Conservation (phyloP, 768 basidiomycete species). For the Boletus reticuloceps region DNA sequence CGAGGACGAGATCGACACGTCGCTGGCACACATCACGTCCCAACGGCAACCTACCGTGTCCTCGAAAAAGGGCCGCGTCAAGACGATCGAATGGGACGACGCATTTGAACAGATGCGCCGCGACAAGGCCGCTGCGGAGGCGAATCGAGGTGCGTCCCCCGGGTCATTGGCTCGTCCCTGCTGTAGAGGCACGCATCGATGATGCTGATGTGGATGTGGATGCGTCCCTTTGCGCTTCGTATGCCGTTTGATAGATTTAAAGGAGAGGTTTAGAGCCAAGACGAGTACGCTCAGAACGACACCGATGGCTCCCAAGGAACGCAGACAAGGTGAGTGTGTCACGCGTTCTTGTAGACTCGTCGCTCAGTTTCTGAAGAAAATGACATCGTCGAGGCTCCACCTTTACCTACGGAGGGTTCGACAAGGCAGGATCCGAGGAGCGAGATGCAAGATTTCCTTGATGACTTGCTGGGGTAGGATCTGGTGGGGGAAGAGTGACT, state of each 20-base stretch:
- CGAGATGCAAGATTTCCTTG: constrained; percentile 71
- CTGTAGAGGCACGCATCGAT: background rate
- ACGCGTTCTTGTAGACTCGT: background rate
- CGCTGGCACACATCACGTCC: constrained; percentile 51
- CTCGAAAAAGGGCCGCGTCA: constrained; percentile 60
- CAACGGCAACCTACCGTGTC: constrained; percentile 13
- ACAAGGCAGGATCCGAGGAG: constrained; percentile 43
- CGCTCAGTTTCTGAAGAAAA: constrained; percentile 26
- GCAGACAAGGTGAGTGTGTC: constrained; percentile 36
- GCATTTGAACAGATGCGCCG: constrained; percentile 61
- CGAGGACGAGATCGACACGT: constrained; percentile 56
- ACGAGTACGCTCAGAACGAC: constrained; percentile 44
- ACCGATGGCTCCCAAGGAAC: constrained; percentile 33
- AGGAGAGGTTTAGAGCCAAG: constrained; percentile 56
- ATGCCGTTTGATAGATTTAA: constrained; percentile 44
- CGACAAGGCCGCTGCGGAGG: constrained; percentile 74
- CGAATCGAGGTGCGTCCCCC: constrained; percentile 59
- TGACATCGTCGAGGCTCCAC: constrained; percentile 47
- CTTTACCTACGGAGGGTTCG: constrained; percentile 41
- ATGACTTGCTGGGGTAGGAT: constrained; percentile 53
- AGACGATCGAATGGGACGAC: constrained; percentile 66
- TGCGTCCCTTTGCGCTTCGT: background rate
- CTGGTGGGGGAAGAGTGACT: background rate
- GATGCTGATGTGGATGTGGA: background rate
- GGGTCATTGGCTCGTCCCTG: background rate